Conservation (phyloP, 2,329 filamentous ascomycete genomes). For the Hyphodiscus sp. region DNA sequence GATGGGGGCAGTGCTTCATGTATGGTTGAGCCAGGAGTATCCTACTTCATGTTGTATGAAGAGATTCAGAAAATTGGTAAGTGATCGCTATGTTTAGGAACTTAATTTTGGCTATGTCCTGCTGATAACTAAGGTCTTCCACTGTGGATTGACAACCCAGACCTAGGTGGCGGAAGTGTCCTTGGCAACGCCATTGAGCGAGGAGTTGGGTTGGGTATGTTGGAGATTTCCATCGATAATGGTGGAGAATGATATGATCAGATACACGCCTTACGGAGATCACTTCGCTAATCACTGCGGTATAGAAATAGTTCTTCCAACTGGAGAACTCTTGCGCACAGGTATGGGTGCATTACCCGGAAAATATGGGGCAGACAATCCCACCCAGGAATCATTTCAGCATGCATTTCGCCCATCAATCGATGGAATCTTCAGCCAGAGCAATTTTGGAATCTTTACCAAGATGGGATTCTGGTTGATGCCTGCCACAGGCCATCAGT, state of each 20-base stretch:
- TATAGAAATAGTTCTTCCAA: slow-evolving; percentile 40
- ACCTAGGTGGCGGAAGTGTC: slow-evolving; percentile 37
- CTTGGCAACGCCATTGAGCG: slow-evolving; percentile 41
- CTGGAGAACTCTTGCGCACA: slow-evolving; percentile 39
- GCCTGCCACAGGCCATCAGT: slow-evolving; percentile 44
- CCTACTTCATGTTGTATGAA: slow-evolving; percentile 44
- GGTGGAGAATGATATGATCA: slow-evolving; percentile 3
- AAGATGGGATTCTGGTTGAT: slow-evolving; percentile 47
- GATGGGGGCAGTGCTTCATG: slow-evolving; percentile 42
- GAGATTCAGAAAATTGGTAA: slow-evolving; percentile 35
- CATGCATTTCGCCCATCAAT: slow-evolving; percentile 32
- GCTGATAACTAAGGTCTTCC: slow-evolving; percentile 29
- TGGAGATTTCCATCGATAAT: neutral
- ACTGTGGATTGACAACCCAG: slow-evolving; percentile 36
- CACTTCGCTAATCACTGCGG: slow-evolving; percentile 37
- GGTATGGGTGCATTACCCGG: slow-evolving; percentile 39
- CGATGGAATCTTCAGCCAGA: slow-evolving; percentile 45
- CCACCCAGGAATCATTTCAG: slow-evolving; percentile 34
- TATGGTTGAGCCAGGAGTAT: slow-evolving; percentile 50
- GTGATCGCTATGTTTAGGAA: neutral
- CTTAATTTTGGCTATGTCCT: too few relatives aligned
- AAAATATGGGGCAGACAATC: slow-evolving; percentile 27
- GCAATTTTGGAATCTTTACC: slow-evolving; percentile 45
- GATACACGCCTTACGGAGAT: slow-evolving; percentile 40
- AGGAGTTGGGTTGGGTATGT: slow-evolving; percentile 32